Conservation (phyloP, 2,329 filamentous ascomycete genomes). For the Fusarium anguioides region DNA sequence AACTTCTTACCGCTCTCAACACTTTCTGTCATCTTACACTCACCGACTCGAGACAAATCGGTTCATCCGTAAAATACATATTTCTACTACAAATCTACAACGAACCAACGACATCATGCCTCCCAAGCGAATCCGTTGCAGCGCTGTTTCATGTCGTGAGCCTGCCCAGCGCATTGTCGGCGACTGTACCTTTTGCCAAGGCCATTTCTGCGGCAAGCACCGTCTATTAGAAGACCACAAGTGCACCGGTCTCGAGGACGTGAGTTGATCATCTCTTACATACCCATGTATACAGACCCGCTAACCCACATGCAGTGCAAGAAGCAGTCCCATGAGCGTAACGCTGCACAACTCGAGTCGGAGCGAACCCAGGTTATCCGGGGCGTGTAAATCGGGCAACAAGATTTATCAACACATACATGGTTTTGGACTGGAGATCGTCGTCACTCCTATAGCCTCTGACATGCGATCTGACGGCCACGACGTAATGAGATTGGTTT, state of each 20-base stretch:
- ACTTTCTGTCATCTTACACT: slow-evolving; percentile 9
- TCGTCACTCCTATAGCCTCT: slow-evolving; percentile 33
- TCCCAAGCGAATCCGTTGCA: slow-evolving; percentile 84
- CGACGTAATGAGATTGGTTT: slow-evolving; percentile 43
- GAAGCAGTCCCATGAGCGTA: slow-evolving; percentile 94
- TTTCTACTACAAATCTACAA: not conserved
- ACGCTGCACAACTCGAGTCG: slow-evolving; percentile 89
- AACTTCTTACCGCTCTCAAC: slow-evolving; percentile 23
- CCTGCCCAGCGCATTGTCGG: slow-evolving; percentile 92
- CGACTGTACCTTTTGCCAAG: slow-evolving; percentile 94
- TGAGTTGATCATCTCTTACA: slow-evolving; percentile 55
- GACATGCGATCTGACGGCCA: slow-evolving; percentile 37
- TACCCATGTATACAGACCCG: not conserved
- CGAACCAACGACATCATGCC: slow-evolving; percentile 61
- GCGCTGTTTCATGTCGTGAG: slow-evolving; percentile 88
- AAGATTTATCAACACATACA: slow-evolving; percentile 1
- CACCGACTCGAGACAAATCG: slow-evolving; percentile 28
- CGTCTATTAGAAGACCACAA: slow-evolving; percentile 93
- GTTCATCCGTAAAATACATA: slow-evolving; percentile 1
- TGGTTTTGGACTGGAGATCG: slow-evolving; percentile 23
- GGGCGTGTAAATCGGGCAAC: slow-evolving; percentile 71
- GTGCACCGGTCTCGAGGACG: slow-evolving; percentile 90
- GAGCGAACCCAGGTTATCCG: slow-evolving; percentile 95
- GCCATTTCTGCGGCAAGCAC: slow-evolving; percentile 95
- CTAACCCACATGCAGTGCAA: slow-evolving; percentile 73